A percentile compares a stretch with the other conserved stretches of the same genome.
Conservation (phyloP, 2,329 filamentous ascomycete genomes). For the Scleromitrula shiraiana region DNA sequence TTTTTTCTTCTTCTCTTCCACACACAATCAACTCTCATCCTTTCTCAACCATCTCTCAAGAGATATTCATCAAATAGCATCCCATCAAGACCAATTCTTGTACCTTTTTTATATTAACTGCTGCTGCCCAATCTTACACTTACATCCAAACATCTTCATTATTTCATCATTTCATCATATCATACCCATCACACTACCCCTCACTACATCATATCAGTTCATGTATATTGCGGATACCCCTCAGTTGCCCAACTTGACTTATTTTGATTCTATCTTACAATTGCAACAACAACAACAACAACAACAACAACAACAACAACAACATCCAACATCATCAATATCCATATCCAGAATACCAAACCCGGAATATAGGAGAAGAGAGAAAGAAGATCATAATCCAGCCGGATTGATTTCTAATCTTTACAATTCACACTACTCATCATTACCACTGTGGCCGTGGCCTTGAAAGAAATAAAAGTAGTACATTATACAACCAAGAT, state of each 20-base stretch:
- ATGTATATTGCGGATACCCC: slow-evolving; percentile 9
- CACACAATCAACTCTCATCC: slow-evolving; percentile 9
- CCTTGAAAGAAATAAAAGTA: slow-evolving; percentile 16
- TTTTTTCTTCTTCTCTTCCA: slow-evolving; percentile 11
- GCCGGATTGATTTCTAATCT: slow-evolving; percentile 6
- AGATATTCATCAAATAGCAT: not conserved
- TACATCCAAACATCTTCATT: not conserved
- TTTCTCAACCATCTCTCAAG: not conserved
- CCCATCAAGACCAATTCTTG: not conserved
- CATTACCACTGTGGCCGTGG: slow-evolving; percentile 15
- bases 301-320: no score
- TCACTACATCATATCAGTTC: slow-evolving; percentile 7
- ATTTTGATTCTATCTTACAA: not conserved
- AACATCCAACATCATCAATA: no score
- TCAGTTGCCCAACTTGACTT: slow-evolving; percentile 4
- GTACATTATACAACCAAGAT: no score
- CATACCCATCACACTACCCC: no score
- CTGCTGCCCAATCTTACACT: not conserved
- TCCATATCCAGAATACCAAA: no score
- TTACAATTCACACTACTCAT: slow-evolving; percentile 9
- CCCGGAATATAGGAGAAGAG: not conserved
- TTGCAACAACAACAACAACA: slow-evolving; percentile 15
- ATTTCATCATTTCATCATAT: not conserved
- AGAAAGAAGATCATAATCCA: slow-evolving; percentile 4
- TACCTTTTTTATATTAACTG: not conserved